Evolutionary conservation across 176 grass and related monocot species (phyloP).

Genomic region (Eragrostis nindensis): DNA sequence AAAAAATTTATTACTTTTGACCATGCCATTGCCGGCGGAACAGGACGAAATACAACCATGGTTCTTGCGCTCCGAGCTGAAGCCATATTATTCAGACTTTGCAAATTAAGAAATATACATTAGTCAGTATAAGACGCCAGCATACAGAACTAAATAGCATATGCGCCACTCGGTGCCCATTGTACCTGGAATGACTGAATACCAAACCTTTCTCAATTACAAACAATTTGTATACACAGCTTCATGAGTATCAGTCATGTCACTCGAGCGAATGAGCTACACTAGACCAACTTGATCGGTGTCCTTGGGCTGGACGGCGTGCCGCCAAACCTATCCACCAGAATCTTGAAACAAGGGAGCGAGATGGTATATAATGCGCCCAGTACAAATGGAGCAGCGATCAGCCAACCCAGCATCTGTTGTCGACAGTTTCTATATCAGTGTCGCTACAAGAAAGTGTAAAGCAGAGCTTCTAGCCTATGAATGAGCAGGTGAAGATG

Average conservation of each 20-base stretch:
- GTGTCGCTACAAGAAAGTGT: background rate
- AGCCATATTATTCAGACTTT: constrained; percentile 2
- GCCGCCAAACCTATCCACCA: constrained; percentile 55
- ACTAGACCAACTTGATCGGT: constrained; percentile 44
- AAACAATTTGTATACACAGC: constrained; percentile 31
- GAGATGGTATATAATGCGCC: constrained; percentile 48
- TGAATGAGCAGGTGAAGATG: background rate
- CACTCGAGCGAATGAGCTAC: constrained; percentile 28
- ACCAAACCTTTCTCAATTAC: constrained; percentile 35
- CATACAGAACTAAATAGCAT: background rate
- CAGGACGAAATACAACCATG: background rate
- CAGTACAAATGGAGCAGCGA: constrained; percentile 69
- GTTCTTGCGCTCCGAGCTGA: too few relatives aligned
- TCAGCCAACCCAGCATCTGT: constrained; percentile 84
- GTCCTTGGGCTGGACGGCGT: constrained; percentile 59
- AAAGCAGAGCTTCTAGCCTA: background rate
- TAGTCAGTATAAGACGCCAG: constrained; percentile 3
- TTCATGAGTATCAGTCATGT: constrained; percentile 20
- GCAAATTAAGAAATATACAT: constrained; percentile 11
- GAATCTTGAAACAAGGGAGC: constrained; percentile 72
- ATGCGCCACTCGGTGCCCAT: background rate
- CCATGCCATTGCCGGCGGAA: background rate
- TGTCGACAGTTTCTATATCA: constrained; percentile 31
- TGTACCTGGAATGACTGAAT: background rate
- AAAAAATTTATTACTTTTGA: background rate